A percentile compares a stretch with the other conserved stretches of the same genome.
phyloP scores from a whole-genome alignment of 2,329 filamentous ascomycete genomes.

The Teratosphaeria nubilosa region DNA sequence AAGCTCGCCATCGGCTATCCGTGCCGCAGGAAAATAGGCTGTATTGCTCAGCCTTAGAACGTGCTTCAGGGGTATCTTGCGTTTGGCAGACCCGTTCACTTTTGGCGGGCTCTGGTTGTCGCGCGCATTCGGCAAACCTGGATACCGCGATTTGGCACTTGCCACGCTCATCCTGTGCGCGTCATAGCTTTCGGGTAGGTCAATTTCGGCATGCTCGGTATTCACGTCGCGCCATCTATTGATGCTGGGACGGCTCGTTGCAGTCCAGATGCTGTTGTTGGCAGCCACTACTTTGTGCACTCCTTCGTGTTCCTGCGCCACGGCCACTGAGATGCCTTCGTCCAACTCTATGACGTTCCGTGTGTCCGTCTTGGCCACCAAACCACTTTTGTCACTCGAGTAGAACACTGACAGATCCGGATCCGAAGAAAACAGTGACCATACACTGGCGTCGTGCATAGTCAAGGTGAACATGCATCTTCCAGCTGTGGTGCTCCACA shows the following conservation, averaged over 20 bases:
- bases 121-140: constrained; percentile 25
- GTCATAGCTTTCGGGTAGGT: constrained; percentile 40
- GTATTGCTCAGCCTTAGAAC: constrained; percentile 78
- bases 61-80: constrained; percentile 65
- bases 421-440: constrained; percentile 85
- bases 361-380: constrained; percentile 94
- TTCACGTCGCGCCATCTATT: constrained; percentile 86
- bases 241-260: constrained; percentile 81
- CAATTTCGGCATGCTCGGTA: constrained; percentile 59
- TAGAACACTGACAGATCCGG: constrained; percentile 84
- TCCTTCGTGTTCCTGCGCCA: constrained; percentile 83
- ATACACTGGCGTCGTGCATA: constrained; percentile 98
- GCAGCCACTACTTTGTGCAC: constrained; percentile 55
- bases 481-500: constrained; percentile 92
- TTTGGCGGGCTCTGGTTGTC: constrained; percentile 11
- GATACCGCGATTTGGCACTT: constrained; percentile 32
- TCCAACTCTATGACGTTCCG: constrained; percentile 67
- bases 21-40: constrained; percentile 55
- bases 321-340: constrained; percentile 79
- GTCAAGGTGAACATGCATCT: constrained; percentile 96
- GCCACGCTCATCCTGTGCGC: constrained; percentile 46
- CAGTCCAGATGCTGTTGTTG: constrained; percentile 77
- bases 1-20: constrained; percentile 30
- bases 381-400: constrained; percentile 80
- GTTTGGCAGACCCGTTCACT: constrained; percentile 28